Evolutionary conservation across 2,329 filamentous ascomycete species (phyloP).

Genomic region (Botryotinia calthae): DNA sequence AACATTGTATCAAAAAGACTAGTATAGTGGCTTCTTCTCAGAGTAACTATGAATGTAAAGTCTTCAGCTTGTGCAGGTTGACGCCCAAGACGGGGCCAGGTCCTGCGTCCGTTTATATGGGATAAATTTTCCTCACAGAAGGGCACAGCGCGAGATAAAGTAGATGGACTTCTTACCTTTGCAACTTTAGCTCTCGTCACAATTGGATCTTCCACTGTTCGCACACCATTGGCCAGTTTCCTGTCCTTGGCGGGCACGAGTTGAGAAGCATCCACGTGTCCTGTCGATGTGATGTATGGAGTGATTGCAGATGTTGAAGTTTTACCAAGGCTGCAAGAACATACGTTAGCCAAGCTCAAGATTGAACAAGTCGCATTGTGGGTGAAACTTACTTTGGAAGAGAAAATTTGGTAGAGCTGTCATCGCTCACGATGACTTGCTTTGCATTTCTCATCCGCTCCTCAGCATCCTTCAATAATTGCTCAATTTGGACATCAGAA

Average conservation of each 20-base stretch:
- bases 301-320: conserved; percentile 38
- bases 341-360: neutral
- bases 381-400: conserved; percentile 19
- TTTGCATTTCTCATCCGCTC: conserved; percentile 49
- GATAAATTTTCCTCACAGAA: conserved; percentile 74
- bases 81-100: conserved; percentile 76
- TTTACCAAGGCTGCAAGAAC: conserved; percentile 12
- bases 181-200: conserved; percentile 45
- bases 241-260: conserved; percentile 49
- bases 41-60: conserved; percentile 66
- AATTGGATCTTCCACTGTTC: conserved; percentile 54
- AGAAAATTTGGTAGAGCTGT: conserved; percentile 20
- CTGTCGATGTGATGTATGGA: conserved; percentile 53
- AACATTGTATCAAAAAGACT: conserved; percentile 21
- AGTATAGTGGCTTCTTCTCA: conserved; percentile 45
- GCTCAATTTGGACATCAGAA: conserved; percentile 61
- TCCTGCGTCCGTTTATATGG: conserved; percentile 72
- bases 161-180: conserved; percentile 47
- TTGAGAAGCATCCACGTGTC: conserved; percentile 51
- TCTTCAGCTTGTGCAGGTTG: conserved; percentile 67
- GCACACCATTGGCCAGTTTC: conserved; percentile 47
- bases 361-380: neutral
- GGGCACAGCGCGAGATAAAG: conserved; percentile 25
- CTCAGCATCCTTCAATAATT: conserved; percentile 63
- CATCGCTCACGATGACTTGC: conserved; percentile 17